These are phyloP conservation scores for Dillenia turbinata DNA, from an alignment of 164 flowering plant genomes.

Conservation along the genomic window DNA sequence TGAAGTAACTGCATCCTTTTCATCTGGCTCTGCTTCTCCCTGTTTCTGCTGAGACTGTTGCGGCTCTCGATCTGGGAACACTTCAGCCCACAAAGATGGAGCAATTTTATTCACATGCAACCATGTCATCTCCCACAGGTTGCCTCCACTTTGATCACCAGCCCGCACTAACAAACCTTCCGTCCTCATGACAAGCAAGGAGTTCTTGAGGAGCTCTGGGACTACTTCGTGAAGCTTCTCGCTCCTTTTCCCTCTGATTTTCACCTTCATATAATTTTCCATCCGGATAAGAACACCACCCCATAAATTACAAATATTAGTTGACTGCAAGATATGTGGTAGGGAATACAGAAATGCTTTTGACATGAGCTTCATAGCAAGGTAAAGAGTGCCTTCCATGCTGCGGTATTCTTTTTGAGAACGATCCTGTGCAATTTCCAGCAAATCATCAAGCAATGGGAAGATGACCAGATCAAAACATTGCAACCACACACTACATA, in stretches of 20 bases:
- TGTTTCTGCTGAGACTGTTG: conserved; percentile 10
- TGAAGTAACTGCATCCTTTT: too few species aligned
- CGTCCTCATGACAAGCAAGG: conserved; percentile 29
- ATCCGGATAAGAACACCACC: conserved; percentile 29
- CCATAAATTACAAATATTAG: conserved; percentile 35
- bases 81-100: conserved; percentile 27
- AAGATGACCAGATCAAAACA: conserved; percentile 36
- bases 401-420: conserved; percentile 32
- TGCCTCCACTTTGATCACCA: conserved; percentile 22
- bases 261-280: conserved; percentile 33
- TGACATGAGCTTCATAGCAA: conserved; percentile 28
- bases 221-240: conserved; percentile 34
- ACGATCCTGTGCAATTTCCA: conserved; percentile 30
- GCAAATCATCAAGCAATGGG: conserved; percentile 35
- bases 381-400: conserved; percentile 34
- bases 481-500: conserved; percentile 26
- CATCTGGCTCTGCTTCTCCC: neutral
- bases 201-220: conserved; percentile 33
- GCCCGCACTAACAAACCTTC: conserved; percentile 24
- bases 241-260: conserved; percentile 31
- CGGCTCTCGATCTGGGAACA: conserved; percentile 28
- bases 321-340: conserved; percentile 15
- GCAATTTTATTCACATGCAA: conserved; percentile 27
- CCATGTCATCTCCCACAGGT: conserved; percentile 39
- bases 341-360: conserved; percentile 31